Base-by-base conservation (phyloP, 2,329 filamentous ascomycete genomes). In the Cyphellophora europaea region DNA sequence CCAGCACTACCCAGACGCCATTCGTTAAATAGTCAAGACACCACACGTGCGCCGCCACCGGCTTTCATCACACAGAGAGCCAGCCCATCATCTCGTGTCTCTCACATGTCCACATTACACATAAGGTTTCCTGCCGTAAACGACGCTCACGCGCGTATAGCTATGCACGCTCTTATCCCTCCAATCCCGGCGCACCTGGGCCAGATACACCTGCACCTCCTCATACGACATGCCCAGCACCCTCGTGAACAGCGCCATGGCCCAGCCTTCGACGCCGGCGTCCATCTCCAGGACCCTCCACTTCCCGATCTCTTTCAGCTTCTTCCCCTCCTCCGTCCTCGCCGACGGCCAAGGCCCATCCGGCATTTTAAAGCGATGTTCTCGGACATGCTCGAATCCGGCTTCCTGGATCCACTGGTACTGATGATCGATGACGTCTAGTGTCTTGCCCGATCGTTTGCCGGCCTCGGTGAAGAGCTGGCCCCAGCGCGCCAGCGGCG, bases 391-490 rank as follows among this genome's bases (percentile, higher is more conserved):
- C 11, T 47, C 36, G 33, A 53, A 54, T 8, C 52, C 51, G 3
- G 41, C 51, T 3, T 51, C 35, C 10, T 45, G 31, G 33, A 53
- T 43, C 33, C 50, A 48, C 2, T 42, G 41, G 17, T 46, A 36
- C 25, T 36, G 33, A 15, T 30, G 27, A 19, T 36, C 11, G 27
- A 36, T 16, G 11, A 36, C 45, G 19, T 45, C 41, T 16, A 53
- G 52, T 1, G 49, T 49, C 29, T 54, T 54, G 16, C 50, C 50
- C 21, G 49, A 44, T 21, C 38, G 49, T 23, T 51, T 49, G 6
- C 48, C 49, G 5, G 50, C 49, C 27, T 48, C 45, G n/a, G 49
- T 43, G 29, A 54, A 51, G 2, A 37, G 41, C 19, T 45, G 42
- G 6, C 49, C 51, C 50, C 49, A 52, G 11, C 42, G 19, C 6